phyloP scores from a whole-genome alignment of 345 rosid genomes.

The Murraya koenigii region DNA sequence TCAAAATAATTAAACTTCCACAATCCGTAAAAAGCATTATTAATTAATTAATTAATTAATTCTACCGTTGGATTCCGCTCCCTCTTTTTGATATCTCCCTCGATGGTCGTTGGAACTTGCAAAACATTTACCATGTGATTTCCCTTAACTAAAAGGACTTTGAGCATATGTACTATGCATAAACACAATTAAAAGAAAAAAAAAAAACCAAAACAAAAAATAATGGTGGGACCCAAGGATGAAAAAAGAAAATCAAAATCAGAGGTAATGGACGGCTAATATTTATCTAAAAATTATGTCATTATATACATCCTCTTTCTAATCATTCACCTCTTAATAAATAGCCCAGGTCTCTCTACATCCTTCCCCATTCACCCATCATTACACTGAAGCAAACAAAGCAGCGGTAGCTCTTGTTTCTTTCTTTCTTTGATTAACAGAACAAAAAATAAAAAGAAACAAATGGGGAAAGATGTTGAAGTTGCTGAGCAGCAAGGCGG shows the following conservation, averaged over 20 bases:
- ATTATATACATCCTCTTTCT: background rate
- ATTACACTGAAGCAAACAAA: background rate
- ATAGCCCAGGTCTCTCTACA: conserved; percentile 11
- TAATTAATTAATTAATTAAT: background rate
- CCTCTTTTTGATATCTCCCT: too few relatives aligned
- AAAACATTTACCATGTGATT: background rate
- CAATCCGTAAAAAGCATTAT: background rate
- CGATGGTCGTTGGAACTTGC: background rate
- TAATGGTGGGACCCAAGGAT: conserved; percentile 25
- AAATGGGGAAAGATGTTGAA: background rate
- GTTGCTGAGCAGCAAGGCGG: conserved; percentile 23
- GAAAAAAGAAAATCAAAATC: conserved; percentile 1
- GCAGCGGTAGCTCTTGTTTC: background rate
- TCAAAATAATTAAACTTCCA: background rate
- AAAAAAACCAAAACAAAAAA: background rate
- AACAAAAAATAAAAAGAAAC: too few relatives aligned
- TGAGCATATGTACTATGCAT: background rate
- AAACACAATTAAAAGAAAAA: background rate
- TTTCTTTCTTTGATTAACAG: too few relatives aligned
- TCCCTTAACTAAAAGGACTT: background rate
- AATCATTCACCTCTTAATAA: conserved; percentile 15
- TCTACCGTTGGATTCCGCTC: background rate
- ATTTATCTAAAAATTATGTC: conserved; percentile 18
- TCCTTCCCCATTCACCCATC: background rate
- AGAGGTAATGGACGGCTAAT: conserved; percentile 36